phyloP scores from a whole-genome alignment of 345 rosid genomes.

The Eucalyptus cloeziana region DNA sequence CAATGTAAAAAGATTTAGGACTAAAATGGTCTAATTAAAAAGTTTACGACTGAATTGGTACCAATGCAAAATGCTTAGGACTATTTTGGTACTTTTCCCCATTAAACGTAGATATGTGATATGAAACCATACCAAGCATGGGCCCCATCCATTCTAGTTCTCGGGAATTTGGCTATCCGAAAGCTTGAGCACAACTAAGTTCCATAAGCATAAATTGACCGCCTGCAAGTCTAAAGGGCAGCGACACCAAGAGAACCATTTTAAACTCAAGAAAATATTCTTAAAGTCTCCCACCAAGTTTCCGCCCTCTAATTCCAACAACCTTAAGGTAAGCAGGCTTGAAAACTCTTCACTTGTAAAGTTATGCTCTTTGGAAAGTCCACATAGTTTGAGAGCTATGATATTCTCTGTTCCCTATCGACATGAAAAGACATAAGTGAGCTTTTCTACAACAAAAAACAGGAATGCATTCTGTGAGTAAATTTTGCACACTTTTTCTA shows the following conservation, averaged over 20 bases:
- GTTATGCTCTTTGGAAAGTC: background rate
- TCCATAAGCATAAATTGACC: background rate
- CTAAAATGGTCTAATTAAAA: too few species aligned
- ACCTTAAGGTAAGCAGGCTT: background rate
- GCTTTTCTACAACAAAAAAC: background rate
- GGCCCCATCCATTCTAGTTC: background rate
- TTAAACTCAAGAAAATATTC: background rate
- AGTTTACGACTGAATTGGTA: too few species aligned
- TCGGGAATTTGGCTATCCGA: rapidly evolving
- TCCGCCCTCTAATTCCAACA: background rate
- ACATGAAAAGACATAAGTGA: background rate
- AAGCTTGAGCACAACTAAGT: background rate
- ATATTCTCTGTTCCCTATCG: background rate
- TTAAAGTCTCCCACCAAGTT: background rate
- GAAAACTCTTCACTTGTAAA: background rate
- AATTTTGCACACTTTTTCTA: background rate
- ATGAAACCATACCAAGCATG: background rate
- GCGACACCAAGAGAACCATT: background rate
- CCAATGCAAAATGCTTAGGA: too few species aligned
- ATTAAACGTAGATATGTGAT: rapidly evolving
- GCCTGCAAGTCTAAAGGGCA: background rate
- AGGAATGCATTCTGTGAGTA: rapidly evolving
- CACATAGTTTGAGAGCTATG: background rate
- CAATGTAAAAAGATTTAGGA: too few species aligned
- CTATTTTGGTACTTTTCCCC: too few species aligned